These are phyloP conservation scores for Gossypium gossypioides DNA, from an alignment of 441 rosid genomes.

Conservation along the genomic window DNA sequence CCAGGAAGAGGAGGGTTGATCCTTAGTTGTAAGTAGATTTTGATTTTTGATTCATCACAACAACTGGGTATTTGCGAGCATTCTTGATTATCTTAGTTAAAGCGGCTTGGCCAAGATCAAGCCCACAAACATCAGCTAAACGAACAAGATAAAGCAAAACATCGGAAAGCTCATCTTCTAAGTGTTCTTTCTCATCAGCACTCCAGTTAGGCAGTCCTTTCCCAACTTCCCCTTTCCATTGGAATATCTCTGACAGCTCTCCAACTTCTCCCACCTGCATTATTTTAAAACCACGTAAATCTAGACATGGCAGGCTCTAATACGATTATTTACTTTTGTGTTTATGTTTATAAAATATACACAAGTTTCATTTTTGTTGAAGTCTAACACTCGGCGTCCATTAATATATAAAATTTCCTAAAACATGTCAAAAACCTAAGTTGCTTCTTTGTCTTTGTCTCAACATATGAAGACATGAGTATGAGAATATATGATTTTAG, in stretches of 20 bases:
- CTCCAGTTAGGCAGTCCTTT: conserved; percentile 49
- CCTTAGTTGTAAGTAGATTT: background rate
- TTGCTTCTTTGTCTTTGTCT: too few species aligned
- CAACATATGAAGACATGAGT: too few species aligned
- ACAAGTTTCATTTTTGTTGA: too few species aligned
- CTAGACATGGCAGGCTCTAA: background rate
- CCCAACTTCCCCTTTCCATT: conserved; percentile 58
- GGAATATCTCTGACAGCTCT: conserved; percentile 54
- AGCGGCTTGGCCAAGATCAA: conserved; percentile 52
- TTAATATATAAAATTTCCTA: too few species aligned
- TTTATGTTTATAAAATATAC: too few species aligned
- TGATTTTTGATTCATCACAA: background rate
- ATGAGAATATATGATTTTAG: too few species aligned
- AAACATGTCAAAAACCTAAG: too few species aligned
- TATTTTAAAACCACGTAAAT: background rate
- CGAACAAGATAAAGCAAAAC: conserved; percentile 42
- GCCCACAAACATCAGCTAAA: conserved; percentile 47
- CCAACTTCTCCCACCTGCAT: conserved; percentile 57
- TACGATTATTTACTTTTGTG: background rate
- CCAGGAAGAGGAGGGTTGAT: background rate
- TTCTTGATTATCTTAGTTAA: conserved; percentile 37
- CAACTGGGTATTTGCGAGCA: conserved; percentile 38
- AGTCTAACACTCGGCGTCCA: too few species aligned
- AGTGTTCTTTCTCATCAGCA: conserved; percentile 38
- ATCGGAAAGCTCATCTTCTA: conserved; percentile 47